These are phyloP conservation scores for Loxodes magnus DNA, from an alignment of 73 alveolate species.

Conservation along the genomic window DNA sequence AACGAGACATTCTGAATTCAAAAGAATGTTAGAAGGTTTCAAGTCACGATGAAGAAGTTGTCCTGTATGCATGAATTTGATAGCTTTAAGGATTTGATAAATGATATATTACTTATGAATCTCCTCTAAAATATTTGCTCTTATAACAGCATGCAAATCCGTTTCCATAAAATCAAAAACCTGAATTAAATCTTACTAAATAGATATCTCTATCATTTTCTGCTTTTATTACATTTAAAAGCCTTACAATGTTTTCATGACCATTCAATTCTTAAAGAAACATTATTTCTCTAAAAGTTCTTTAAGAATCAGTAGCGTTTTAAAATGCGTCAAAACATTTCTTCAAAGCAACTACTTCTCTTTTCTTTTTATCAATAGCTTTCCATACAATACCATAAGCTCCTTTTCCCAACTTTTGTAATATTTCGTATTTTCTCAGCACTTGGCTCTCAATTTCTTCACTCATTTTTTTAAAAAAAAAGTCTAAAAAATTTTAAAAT, in stretches of 20 bases:
- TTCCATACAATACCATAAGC: slow-evolving; percentile 84
- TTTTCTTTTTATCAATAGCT: slow-evolving; percentile 73
- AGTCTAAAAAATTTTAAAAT: too few relatives aligned
- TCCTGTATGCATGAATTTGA: slow-evolving; percentile 88
- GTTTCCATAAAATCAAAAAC: slow-evolving; percentile 95
- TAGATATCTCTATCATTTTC: slow-evolving; percentile 90
- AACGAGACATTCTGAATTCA: slow-evolving; percentile 73
- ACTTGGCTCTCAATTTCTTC: slow-evolving; percentile 75
- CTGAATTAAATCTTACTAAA: slow-evolving; percentile 9
- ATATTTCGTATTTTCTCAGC: slow-evolving; percentile 62
- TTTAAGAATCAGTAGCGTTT: slow-evolving; percentile 95
- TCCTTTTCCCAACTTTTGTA: slow-evolving; percentile 66
- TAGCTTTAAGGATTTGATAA: slow-evolving; percentile 84
- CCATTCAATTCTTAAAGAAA: slow-evolving; percentile 69
- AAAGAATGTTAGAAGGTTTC: slow-evolving; percentile 74
- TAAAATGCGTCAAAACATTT: slow-evolving; percentile 91
- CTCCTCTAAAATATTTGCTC: slow-evolving; percentile 90
- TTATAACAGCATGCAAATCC: slow-evolving; percentile 94
- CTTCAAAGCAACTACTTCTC: slow-evolving; percentile 87
- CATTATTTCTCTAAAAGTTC: slow-evolving; percentile 89
- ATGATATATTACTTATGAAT: slow-evolving; percentile 80
- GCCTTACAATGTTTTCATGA: slow-evolving; percentile 88
- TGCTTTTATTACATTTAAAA: slow-evolving; percentile 84
- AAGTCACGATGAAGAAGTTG: slow-evolving; percentile 75
- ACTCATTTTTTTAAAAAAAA: slow-evolving; percentile 65